Evolutionary conservation across 2,329 filamentous ascomycete species (phyloP), one percentile per base, ranked within the genome.

Genomic region (Chalaropsis thielavioides): DNA sequence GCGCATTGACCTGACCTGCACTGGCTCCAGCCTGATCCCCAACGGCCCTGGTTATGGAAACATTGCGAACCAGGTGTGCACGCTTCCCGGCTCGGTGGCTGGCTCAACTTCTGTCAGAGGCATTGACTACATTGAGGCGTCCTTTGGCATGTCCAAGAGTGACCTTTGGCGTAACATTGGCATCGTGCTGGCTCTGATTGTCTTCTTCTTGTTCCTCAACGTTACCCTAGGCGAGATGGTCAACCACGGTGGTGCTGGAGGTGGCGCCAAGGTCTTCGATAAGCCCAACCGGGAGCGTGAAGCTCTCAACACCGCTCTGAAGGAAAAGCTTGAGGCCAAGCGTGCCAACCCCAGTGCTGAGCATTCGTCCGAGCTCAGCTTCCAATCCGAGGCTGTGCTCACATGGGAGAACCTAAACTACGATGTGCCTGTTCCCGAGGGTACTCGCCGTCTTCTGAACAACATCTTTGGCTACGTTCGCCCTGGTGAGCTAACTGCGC

Each of bases 351-450:
- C 66, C n/a, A 6, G 24, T n/a, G 63, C 59, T n/a, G 76, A 78
- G 17, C 72, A 77, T 8, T 75, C 75, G 0, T 74, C 77, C 3
- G 78, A 82, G n/a, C 74, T 86, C 41, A 81, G 74, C 46, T 83
- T 86, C 66, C 75, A 78, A 2, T 86, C 83, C 0, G 80, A 81
- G 69, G 83, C 85, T 43, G 78, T 90, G n/a, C 79, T 95, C 67
- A 95, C 91, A 0, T 96, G 90, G 88, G 88, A 92, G 72, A 80
- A 88, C 68, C 83, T 96, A 67, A 89, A 86, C 71, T 96, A 96
- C 72, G 83, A 86, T 66, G 84, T 87, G 0, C 83, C 83, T 0
- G 79, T 84, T 2, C 77, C 81, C 0, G 80, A 79, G 3, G 83
- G 82, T 1, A 80, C 77, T 3, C 77, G 81, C 10, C 79, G 80